A percentile compares a stretch with the other conserved stretches of the same genome.
These are phyloP conservation scores for Pelargonium citronellum DNA, from an alignment of 441 rosid species.

Conservation along the genomic window DNA sequence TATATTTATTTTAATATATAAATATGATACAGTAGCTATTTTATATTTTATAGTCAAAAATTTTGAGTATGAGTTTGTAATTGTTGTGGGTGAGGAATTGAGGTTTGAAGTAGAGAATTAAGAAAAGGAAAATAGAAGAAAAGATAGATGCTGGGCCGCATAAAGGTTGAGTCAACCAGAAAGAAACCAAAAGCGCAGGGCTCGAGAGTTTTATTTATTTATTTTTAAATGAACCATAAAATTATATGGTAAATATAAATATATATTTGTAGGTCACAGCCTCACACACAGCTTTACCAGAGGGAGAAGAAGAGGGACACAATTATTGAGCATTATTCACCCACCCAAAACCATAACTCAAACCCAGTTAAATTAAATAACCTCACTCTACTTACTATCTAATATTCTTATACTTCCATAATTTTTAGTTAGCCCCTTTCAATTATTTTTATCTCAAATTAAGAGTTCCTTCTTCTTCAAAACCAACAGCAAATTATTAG, in stretches of 20 bases:
- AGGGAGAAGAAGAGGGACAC: neutral
- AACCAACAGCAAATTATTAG: too few relatives aligned
- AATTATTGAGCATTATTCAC: slow-evolving; percentile 9
- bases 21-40: too few relatives aligned
- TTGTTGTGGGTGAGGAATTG: neutral
- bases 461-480: too few relatives aligned
- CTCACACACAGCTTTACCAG: neutral
- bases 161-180: slow-evolving; percentile 7
- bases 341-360: neutral
- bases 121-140: neutral
- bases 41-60: too few relatives aligned
- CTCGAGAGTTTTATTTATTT: neutral
- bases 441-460: too few relatives aligned
- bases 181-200: slow-evolving; percentile 7
- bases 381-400: neutral
- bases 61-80: too few relatives aligned
- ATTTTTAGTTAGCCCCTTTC: too few relatives aligned
- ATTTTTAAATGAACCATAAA: too few relatives aligned
- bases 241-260: neutral
- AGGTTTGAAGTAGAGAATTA: neutral
- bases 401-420: neutral
- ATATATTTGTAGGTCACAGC: neutral
- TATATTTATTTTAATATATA: too few relatives aligned
- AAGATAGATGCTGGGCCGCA: slow-evolving; percentile 4
- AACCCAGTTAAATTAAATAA: neutral